Evolutionary conservation across 345 rosid genomes (phyloP), one percentile per base, ranked within the genome.

Genomic region (Turnera subulata): DNA sequence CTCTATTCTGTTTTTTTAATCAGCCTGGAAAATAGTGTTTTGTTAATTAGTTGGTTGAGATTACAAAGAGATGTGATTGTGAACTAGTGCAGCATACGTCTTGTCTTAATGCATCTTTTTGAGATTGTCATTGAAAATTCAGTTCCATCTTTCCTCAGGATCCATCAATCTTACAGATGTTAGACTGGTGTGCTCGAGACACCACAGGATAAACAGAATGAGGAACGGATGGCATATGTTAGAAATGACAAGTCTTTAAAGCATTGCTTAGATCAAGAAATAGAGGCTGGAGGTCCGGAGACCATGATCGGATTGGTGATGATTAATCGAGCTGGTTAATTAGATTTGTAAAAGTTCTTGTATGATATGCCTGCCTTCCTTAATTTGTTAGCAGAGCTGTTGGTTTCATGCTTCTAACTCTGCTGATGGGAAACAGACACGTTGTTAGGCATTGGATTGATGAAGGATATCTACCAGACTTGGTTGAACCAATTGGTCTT

Each of bases 401-500:
- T 56, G 37, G 40, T 35, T 37, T 18, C 6, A 20, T 56, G 33
- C n/a, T 53, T 35, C 6, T 44, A n/a, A 46, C 35, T 35, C 62
- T 35, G 53, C 47, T 54, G 17, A 50, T 12, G n/a, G 55, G 26
- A 45, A 35, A 35, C 6, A 37, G 66, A 2, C 73, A n/a, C 51
- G 61, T 51, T 35, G 23, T 7, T 69, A 89, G 99, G 88, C 87
- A 93, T 73, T 87, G 97, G 99, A 87, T 87, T 69, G 97, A 89
- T 68, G 83, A 88, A 74, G 96, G 83, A 0, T 95, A 87, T 50
- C 69, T 87, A 73, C 78, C 82, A 72, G 87, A 89, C 80, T 80
- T 93, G 72, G 97, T 97, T 52, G 94, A 93, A 82, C 96, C 99
- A 59, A 93, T 93, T 96, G 97, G 99, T 50, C 82, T 89, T 61